These are phyloP conservation scores for Hypoxylon lienhwacheense DNA, from an alignment of 495 filamentous ascomycete genomes.

Conservation along the genomic window DNA sequence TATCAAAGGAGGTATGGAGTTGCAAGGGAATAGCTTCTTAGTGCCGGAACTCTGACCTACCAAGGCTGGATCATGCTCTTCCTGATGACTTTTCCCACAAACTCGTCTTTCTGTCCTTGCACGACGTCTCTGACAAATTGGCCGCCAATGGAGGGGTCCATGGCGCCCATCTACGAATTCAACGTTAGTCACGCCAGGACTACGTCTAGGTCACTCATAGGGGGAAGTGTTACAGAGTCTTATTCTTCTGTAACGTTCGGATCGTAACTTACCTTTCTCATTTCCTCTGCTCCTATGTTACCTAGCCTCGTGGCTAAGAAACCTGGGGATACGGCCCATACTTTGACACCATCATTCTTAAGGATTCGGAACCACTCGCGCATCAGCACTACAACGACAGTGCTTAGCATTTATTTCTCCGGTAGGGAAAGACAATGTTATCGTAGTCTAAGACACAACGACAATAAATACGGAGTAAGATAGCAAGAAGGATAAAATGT, in stretches of 20 bases:
- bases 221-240: not conserved
- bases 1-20: too few relatives aligned
- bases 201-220: not conserved
- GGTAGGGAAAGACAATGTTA: not conserved
- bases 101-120: slow-evolving; percentile 52
- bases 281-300: slow-evolving; percentile 36
- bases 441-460: too few relatives aligned
- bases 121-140: slow-evolving; percentile 49
- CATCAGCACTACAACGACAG: slow-evolving; percentile 53
- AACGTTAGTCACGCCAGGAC: not conserved
- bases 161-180: slow-evolving; percentile 41
- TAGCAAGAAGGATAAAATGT: not conserved
- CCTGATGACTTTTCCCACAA: slow-evolving; percentile 50
- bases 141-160: slow-evolving; percentile 48
- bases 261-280: slow-evolving; percentile 38
- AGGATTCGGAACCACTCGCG: slow-evolving; percentile 57
- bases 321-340: slow-evolving; percentile 58
- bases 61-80: slow-evolving; percentile 46
- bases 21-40: too few relatives aligned
- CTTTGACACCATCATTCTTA: slow-evolving; percentile 62
- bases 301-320: slow-evolving; percentile 58
- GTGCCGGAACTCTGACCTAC: slow-evolving; percentile 18
- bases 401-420: not conserved
- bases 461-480: too few relatives aligned
- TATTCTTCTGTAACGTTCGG: not conserved